Conservation (phyloP, 2,329 filamentous ascomycete species). For the Alternaria conjuncta region DNA sequence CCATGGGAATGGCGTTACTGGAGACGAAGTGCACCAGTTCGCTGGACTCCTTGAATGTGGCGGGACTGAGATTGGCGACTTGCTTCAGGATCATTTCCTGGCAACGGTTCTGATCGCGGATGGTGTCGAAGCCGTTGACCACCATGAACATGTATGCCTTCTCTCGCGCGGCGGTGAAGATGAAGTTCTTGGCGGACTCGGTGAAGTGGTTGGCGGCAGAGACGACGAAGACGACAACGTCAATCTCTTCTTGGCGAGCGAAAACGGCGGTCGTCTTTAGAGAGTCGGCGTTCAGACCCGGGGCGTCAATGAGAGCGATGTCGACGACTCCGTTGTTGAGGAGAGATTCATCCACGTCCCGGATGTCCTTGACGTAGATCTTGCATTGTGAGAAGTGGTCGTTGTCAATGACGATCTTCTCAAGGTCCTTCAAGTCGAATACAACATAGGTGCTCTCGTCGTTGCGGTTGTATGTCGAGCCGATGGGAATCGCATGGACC, state of each 20-base stretch:
- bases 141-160: constrained; percentile 99
- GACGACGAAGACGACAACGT: constrained; percentile 97
- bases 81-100: constrained; percentile 94
- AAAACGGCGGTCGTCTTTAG: constrained; percentile 98
- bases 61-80: constrained; percentile 83
- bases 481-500: constrained; percentile 91
- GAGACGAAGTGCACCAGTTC: constrained; percentile 98
- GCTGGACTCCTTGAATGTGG: constrained; percentile 87
- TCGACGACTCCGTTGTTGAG: constrained; percentile 98
- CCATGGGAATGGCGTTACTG: constrained; percentile 88
- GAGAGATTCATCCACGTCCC: constrained; percentile 88
- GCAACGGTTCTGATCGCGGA: constrained; percentile 88
- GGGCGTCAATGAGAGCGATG: constrained; percentile 95
- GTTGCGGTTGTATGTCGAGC: constrained; percentile 79
- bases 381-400: constrained; percentile 93
- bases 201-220: constrained; percentile 98
- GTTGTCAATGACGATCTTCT: constrained; percentile 89
- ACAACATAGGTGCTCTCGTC: constrained; percentile 95
- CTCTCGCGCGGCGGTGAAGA: constrained; percentile 91
- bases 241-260: constrained; percentile 96
- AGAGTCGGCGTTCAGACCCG: constrained; percentile 93
- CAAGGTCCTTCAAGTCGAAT: constrained; percentile 76
- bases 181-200: constrained; percentile 96
- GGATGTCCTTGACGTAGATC: constrained; percentile 90
- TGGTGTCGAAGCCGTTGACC: constrained; percentile 95